Evolutionary conservation across 2,329 filamentous ascomycete genomes (phyloP).

Genomic region (Verticillium zaregamsianum): DNA sequence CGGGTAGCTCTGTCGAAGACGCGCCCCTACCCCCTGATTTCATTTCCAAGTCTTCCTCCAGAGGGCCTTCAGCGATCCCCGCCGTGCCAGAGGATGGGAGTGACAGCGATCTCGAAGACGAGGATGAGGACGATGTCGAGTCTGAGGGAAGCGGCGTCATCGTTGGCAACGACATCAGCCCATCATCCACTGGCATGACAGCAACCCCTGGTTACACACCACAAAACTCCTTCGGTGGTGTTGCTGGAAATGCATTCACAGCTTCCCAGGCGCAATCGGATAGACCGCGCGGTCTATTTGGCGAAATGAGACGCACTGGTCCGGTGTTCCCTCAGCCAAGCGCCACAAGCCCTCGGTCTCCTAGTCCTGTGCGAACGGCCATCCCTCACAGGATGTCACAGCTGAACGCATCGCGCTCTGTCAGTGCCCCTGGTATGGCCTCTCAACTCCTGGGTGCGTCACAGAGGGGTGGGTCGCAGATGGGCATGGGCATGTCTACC

Average conservation of each 20-base stretch:
- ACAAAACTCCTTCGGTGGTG: conserved; percentile 53
- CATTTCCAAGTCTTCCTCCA: conserved; percentile 15
- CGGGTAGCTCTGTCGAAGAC: conserved; percentile 6
- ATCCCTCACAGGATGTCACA: conserved; percentile 46
- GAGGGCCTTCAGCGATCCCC: conserved; percentile 19
- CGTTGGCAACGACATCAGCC: conserved; percentile 60
- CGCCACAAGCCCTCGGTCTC: conserved; percentile 62
- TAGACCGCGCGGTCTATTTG: conserved; percentile 44
- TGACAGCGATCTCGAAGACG: conserved; percentile 28
- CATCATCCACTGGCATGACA: conserved; percentile 37
- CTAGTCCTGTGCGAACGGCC: conserved; percentile 63
- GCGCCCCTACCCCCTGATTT: conserved; percentile 30
- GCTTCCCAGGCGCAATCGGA: conserved; percentile 42
- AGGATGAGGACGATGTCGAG: conserved; percentile 39
- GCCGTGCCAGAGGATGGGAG: conserved; percentile 11
- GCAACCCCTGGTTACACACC: conserved; percentile 50
- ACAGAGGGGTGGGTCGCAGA: conserved; percentile 30
- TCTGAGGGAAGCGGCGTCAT: conserved; percentile 61
- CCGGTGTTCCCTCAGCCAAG: conserved; percentile 52
- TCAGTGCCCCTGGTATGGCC: conserved; percentile 57
- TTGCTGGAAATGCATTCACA: conserved; percentile 41
- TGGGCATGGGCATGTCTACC: conserved; percentile 29
- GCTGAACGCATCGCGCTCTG: conserved; percentile 49
- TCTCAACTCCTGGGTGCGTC: conserved; percentile 45
- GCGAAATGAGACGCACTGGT: conserved; percentile 45